Base-by-base conservation (phyloP, 2,329 filamentous ascomycete species). In the Trichophyton benhamiae region DNA sequence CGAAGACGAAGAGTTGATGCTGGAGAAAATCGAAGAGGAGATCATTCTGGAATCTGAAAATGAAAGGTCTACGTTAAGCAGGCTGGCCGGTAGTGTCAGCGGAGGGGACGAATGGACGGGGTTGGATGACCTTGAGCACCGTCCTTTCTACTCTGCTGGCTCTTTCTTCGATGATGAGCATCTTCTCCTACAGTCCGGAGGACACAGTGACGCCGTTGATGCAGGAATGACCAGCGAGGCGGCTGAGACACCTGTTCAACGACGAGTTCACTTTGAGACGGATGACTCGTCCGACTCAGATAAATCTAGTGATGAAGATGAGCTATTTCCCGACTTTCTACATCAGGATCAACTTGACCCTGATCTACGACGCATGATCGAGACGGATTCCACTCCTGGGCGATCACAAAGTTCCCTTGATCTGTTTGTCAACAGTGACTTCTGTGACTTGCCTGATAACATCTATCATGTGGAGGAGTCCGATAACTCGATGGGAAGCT, bases 321-420 rank as follows among this genome's bases (percentile, higher is more conserved):
- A 90, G 65, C 89, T 89, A 64, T 87, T 88, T 0, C 85, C 91
- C 70, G 85, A 92, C 63, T 92, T 92, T 72, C 79, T 91, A 61
- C 84, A 87, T 58, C 87, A 91, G 72, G 87, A 84, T 69, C 80
- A 83, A 15, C 78, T 92, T 3, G 87, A 90, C 67, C 86, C 87
- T 4, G 80, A 81, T 59, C 84, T 92, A 68, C 86, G 87, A 65
- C 82, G 83, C 48, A 85, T 89, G 74, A 87, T 91, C 65, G 87
- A 91, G 70, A 80, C 82, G 65, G 84, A 89, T 65, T 30, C 25
- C 3, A 76, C 74, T n/a, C 38, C 59, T 2, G 60, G 53, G 46
- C 53, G 48, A 25, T 20, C 52, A 11, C 62, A 59, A 11, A 61
- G 9, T 22, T 58, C 38, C 22, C 52, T 63, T 63, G 72, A 76